A percentile compares a stretch with the other conserved stretches of the same genome.
phyloP scores from a whole-genome alignment of 371 early-diverging fungal genomes.

The Mucor racemosus region DNA sequence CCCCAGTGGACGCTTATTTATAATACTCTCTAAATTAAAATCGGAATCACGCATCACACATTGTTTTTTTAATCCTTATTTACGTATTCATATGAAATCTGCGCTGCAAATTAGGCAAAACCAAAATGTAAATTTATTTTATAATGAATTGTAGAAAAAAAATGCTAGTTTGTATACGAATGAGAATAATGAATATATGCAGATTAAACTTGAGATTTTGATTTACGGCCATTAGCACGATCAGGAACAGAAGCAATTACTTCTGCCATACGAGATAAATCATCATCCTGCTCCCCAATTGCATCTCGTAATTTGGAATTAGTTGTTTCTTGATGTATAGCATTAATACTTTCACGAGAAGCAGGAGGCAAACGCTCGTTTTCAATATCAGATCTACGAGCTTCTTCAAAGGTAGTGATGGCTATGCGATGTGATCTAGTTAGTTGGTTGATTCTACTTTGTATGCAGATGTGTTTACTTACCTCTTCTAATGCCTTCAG shows the following conservation, averaged over 20 bases:
- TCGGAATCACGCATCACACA: too few relatives aligned
- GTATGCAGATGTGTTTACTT: background rate
- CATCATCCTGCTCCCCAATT: conserved; percentile 14
- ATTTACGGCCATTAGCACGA: background rate
- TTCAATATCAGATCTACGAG: conserved; percentile 83
- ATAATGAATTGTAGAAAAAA: too few relatives aligned
- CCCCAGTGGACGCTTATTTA: too few relatives aligned
- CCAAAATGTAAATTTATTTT: too few relatives aligned
- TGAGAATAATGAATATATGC: background rate
- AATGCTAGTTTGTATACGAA: too few relatives aligned
- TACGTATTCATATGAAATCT: too few relatives aligned
- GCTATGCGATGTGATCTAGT: conserved; percentile 39
- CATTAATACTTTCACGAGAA: conserved; percentile 45
- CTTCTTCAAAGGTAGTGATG: conserved; percentile 92
- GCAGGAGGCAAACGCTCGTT: conserved; percentile 93
- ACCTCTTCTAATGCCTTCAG: conserved; percentile 88
- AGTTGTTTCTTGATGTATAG: conserved; percentile 50
- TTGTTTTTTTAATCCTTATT: too few relatives aligned
- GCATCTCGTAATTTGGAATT: conserved; percentile 41
- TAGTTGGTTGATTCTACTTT: background rate
- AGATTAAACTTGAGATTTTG: conserved; percentile 16
- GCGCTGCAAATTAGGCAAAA: too few relatives aligned
- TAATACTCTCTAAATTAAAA: too few relatives aligned
- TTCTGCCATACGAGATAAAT: conserved; percentile 21
- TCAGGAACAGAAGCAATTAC: conserved; percentile 25